Conservation (phyloP, 257 asterid species). For the Solanum chaucha region DNA sequence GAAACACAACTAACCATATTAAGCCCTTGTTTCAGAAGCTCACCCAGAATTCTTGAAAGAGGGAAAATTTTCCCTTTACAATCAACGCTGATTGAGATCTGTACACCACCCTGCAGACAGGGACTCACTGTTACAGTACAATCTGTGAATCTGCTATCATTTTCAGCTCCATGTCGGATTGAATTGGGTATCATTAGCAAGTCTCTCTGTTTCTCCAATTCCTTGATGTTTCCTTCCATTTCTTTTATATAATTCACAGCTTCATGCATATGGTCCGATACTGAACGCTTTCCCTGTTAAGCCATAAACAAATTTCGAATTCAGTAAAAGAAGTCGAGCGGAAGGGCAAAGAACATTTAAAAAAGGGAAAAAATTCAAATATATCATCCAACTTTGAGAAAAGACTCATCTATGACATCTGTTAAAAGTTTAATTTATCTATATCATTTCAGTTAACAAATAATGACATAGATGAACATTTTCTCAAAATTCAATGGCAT, state of each 20-base stretch:
- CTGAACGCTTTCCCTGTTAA: slow-evolving; percentile 40
- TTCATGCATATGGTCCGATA: slow-evolving; percentile 44
- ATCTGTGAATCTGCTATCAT: not conserved
- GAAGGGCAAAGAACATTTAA: no score
- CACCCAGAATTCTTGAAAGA: slow-evolving; percentile 25
- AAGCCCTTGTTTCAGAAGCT: slow-evolving; percentile 18
- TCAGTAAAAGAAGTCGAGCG: no score
- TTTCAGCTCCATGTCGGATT: not conserved
- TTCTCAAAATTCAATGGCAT: no score
- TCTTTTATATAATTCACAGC: slow-evolving; percentile 37
- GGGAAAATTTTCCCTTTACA: slow-evolving; percentile 4
- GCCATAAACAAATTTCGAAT: no score
- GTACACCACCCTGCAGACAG: slow-evolving; percentile 17
- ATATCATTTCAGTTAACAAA: no score
- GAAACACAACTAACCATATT: slow-evolving; percentile 37
- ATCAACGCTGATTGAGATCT: slow-evolving; percentile 25
- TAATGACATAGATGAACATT: no score
- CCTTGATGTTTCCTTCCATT: slow-evolving; percentile 15
- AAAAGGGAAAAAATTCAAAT: no score
- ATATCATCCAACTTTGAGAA: no score
- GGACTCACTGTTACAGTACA: slow-evolving; percentile 16
- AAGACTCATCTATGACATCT: no score
- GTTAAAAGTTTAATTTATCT: no score
- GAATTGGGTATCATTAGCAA: not conserved
- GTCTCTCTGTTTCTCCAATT: slow-evolving; percentile 21